These are phyloP conservation scores for Chrysanthemum seticuspe DNA, from an alignment of 129 eudicot species.

Conservation along the genomic window DNA sequence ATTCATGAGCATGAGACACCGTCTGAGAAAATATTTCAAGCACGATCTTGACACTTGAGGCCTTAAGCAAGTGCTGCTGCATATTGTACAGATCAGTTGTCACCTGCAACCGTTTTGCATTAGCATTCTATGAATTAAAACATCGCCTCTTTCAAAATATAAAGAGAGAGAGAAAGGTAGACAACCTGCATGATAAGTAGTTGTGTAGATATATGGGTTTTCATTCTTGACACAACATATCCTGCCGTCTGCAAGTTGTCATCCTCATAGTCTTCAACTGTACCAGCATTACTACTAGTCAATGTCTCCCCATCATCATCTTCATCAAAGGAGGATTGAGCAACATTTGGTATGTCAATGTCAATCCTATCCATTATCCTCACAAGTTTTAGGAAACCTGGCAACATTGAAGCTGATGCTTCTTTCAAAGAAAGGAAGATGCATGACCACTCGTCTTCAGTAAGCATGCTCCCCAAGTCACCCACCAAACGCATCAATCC, in stretches of 20 bases:
- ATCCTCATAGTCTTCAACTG: slow-evolving; percentile 52
- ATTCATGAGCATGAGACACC: slow-evolving; percentile 62
- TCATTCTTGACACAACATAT: slow-evolving; percentile 81
- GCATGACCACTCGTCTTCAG: slow-evolving; percentile 84
- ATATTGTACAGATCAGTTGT: slow-evolving; percentile 71
- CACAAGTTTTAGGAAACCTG: slow-evolving; percentile 59
- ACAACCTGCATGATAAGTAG: slow-evolving; percentile 82
- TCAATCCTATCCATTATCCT: slow-evolving; percentile 66
- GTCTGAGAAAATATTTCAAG: slow-evolving; percentile 58
- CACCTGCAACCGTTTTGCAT: slow-evolving; percentile 43
- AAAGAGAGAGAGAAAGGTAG: not conserved
- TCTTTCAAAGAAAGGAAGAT: slow-evolving; percentile 66
- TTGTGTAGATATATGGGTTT: slow-evolving; percentile 77
- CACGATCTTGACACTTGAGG: slow-evolving; percentile 44
- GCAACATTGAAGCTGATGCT: slow-evolving; percentile 56
- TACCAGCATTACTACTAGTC: slow-evolving; percentile 35
- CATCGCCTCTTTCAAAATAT: not conserved
- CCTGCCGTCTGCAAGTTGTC: slow-evolving; percentile 81
- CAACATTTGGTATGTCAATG: slow-evolving; percentile 54
- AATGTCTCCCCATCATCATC: slow-evolving; percentile 37
- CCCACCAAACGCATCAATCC: slow-evolving; percentile 73
- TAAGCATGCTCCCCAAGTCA: slow-evolving; percentile 61
- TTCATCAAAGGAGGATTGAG: slow-evolving; percentile 26
- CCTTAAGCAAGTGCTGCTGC: slow-evolving; percentile 54
- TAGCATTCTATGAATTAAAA: not conserved